These are phyloP conservation scores for Cenchrus purpureus DNA, from an alignment of 176 grass and related monocot species.

Conservation along the genomic window DNA sequence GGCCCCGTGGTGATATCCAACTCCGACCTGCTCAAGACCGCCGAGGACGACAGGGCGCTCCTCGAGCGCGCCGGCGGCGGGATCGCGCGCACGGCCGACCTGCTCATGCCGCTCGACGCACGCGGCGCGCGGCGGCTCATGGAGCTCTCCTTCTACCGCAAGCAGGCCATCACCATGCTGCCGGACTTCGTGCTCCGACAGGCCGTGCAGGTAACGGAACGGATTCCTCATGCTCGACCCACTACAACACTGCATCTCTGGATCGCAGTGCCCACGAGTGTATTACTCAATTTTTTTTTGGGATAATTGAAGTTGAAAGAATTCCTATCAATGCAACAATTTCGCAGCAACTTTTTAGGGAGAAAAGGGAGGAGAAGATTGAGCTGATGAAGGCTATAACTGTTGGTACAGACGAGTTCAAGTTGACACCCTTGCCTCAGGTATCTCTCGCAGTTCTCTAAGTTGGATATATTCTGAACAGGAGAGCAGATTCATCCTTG, in stretches of 20 bases:
- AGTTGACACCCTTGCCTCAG: constrained; percentile 67
- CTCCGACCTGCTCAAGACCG: constrained; percentile 75
- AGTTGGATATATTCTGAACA: neutral
- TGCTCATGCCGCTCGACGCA: constrained; percentile 60
- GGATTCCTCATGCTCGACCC: neutral
- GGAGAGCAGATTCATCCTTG: neutral
- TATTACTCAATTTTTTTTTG: neutral
- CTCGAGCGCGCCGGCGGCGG: constrained; percentile 45
- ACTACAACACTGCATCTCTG: neutral
- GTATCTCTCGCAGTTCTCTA: neutral
- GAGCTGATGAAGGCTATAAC: constrained; percentile 60
- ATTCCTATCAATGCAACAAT: neutral
- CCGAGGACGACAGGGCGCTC: constrained; percentile 57
- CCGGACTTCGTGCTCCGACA: constrained; percentile 68
- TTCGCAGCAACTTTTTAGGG: constrained; percentile 58
- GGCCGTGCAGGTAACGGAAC: constrained; percentile 42
- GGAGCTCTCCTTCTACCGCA: constrained; percentile 48
- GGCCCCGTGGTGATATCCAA: constrained; percentile 71
- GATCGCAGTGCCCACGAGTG: too few species aligned
- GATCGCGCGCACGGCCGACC: constrained; percentile 16
- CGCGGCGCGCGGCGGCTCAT: constrained; percentile 40
- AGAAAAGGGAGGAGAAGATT: constrained; percentile 73
- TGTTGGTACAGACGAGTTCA: constrained; percentile 64
- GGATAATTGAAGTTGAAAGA: neutral
- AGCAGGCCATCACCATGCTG: constrained; percentile 44